These are phyloP conservation scores for Phytophthora crassamura DNA, from an alignment of 352 stramenopile species.

Conservation along the genomic window DNA sequence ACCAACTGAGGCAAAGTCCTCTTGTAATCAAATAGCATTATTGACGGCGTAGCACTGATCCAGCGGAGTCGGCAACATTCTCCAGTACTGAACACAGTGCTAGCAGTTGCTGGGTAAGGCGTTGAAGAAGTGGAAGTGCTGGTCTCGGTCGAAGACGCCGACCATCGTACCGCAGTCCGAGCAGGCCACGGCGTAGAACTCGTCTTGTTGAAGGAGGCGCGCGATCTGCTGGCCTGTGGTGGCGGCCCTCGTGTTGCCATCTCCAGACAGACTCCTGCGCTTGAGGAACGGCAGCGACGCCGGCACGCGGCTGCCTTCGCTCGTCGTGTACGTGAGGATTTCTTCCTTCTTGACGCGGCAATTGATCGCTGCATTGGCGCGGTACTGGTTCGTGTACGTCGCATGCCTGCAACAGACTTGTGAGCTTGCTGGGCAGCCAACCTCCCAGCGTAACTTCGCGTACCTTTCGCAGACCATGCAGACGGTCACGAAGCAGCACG, in stretches of 20 bases:
- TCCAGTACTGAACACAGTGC: not conserved
- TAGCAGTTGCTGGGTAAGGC: constrained; percentile 69
- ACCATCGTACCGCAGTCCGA: constrained; percentile 82
- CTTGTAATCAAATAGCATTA: constrained; percentile 26
- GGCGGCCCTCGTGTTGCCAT: constrained; percentile 7
- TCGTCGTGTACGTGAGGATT: constrained; percentile 63
- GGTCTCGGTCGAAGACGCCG: constrained; percentile 65
- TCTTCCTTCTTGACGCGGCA: constrained; percentile 76
- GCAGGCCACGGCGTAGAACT: constrained; percentile 76
- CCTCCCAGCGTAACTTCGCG: not conserved
- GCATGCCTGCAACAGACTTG: constrained; percentile 44
- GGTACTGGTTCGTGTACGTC: constrained; percentile 79
- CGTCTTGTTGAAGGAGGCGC: constrained; percentile 47
- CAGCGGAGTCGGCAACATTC: constrained; percentile 8
- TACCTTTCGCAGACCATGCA: constrained; percentile 80
- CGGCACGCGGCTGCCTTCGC: constrained; percentile 16
- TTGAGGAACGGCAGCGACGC: constrained; percentile 49
- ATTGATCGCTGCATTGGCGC: constrained; percentile 64
- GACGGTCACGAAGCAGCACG: constrained; percentile 83
- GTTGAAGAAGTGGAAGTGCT: constrained; percentile 85
- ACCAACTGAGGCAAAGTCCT: constrained; percentile 12
- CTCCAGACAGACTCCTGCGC: constrained; percentile 32
- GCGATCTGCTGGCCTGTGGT: constrained; percentile 28
- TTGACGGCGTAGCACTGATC: not conserved
- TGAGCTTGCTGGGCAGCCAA: not conserved